Conservation (phyloP, 352 stramenopile genomes). For the Pythium utonaiense region DNA sequence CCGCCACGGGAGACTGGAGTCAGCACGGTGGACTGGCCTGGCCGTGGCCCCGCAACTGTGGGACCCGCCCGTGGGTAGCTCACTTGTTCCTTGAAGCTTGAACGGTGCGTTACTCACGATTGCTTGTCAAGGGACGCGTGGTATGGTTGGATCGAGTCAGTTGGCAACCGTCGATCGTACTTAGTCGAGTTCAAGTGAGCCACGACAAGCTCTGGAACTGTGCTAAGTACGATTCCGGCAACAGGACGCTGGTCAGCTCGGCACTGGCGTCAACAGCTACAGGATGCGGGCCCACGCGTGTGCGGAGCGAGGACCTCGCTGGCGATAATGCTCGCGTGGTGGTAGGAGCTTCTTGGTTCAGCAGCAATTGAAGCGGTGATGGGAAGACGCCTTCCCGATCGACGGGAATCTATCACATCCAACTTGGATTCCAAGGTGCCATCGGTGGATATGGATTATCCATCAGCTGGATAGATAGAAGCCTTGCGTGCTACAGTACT, state of each 20-base stretch:
- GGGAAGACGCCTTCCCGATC: not conserved
- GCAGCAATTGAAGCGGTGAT: not conserved
- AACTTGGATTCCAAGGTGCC: no score
- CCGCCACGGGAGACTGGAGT: no score
- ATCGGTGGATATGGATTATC: not conserved
- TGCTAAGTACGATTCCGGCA: not conserved
- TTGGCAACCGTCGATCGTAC: not conserved
- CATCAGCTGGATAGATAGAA: slow-evolving; percentile 1
- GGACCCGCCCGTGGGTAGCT: not conserved
- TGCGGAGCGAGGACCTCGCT: no score
- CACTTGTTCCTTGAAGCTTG: not conserved
- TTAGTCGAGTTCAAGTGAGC: not conserved
- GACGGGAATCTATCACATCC: not conserved
- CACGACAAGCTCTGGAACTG: not conserved
- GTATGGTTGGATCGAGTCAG: not conserved
- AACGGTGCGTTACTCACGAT: not conserved
- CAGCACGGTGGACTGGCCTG: no score
- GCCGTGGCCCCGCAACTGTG: not conserved
- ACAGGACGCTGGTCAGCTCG: not conserved
- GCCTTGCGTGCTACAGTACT: not conserved
- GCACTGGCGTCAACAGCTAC: not conserved
- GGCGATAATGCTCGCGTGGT: not conserved
- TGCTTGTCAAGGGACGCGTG: slow-evolving; percentile 2
- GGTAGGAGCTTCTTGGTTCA: no score
- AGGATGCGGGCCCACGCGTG: no score